Conservation (phyloP, 345 rosid genomes). For the Melaleuca quinquenervia region DNA sequence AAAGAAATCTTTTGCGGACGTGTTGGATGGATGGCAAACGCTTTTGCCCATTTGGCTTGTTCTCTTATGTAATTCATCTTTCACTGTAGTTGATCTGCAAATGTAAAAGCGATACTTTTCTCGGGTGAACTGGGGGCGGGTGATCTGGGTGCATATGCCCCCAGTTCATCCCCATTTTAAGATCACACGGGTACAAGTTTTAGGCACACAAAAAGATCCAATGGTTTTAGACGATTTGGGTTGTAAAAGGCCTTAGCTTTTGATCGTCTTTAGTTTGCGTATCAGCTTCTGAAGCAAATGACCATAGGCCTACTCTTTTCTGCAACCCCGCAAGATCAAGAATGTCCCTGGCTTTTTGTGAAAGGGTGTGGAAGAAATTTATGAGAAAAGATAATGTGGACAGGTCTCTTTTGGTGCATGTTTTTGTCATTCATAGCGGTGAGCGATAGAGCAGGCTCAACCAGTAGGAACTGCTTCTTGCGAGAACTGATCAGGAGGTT, state of each 20-base stretch:
- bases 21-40: background rate
- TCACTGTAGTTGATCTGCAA: background rate
- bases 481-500: background rate
- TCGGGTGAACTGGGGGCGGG: background rate
- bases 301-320: background rate
- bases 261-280: background rate
- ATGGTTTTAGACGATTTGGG: background rate
- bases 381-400: background rate
- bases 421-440: background rate
- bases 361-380: background rate
- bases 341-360: background rate
- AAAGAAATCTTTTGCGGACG: background rate
- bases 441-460: background rate
- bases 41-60: background rate
- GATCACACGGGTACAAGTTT: background rate
- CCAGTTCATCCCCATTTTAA: background rate
- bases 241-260: background rate
- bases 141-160: background rate
- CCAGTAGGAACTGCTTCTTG: background rate
- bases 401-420: background rate
- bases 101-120: background rate
- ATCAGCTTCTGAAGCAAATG: background rate
- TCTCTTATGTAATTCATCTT: background rate
- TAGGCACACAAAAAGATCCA: background rate
- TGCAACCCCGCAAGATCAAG: background rate